A percentile compares a stretch with the other conserved stretches of the same genome.
Evolutionary conservation across 2,329 filamentous ascomycete genomes (phyloP).

Genomic region (Trichophyton schoenleinii): DNA sequence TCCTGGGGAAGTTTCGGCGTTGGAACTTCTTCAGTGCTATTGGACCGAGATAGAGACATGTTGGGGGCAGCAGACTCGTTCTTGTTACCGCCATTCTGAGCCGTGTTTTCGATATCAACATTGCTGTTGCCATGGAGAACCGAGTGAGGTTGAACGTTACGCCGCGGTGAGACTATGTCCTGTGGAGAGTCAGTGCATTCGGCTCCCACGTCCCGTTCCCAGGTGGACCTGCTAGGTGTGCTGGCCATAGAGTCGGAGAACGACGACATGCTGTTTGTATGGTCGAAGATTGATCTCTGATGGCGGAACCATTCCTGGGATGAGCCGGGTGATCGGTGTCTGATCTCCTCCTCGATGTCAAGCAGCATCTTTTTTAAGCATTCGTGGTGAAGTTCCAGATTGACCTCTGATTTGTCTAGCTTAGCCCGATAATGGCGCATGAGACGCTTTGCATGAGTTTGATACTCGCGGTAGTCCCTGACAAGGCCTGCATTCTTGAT

Average conservation of each 20-base stretch:
- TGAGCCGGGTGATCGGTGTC: slow-evolving; percentile 29
- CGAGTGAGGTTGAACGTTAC: neutral
- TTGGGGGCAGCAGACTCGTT: neutral
- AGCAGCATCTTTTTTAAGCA: slow-evolving; percentile 23
- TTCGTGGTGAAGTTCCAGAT: slow-evolving; percentile 26
- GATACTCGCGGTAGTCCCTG: slow-evolving; percentile 37
- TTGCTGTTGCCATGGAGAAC: slow-evolving; percentile 9
- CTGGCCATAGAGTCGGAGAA: slow-evolving; percentile 22
- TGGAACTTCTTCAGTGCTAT: slow-evolving; percentile 17
- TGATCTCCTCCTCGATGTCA: slow-evolving; percentile 32
- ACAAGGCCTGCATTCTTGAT: slow-evolving; percentile 29
- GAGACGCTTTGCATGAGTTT: slow-evolving; percentile 33
- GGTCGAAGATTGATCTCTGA: slow-evolving; percentile 36
- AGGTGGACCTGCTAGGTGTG: slow-evolving; percentile 6
- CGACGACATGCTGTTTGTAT: slow-evolving; percentile 35
- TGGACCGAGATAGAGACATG: slow-evolving; percentile 9
- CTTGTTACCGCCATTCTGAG: slow-evolving; percentile 2
- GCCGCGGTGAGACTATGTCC: neutral
- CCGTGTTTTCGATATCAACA: neutral
- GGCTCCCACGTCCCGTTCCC: slow-evolving; percentile 14
- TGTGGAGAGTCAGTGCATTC: slow-evolving; percentile 13
- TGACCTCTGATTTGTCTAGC: slow-evolving; percentile 17
- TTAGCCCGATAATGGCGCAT: slow-evolving; percentile 29
- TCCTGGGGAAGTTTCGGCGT: slow-evolving; percentile 16
- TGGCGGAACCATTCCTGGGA: slow-evolving; percentile 27